Percentiles rank a stretch among this genome's conserved stretches.
Evolutionary conservation across 192 early-diverging fungal species (phyloP).

Genomic region (Coemansia sp.): DNA sequence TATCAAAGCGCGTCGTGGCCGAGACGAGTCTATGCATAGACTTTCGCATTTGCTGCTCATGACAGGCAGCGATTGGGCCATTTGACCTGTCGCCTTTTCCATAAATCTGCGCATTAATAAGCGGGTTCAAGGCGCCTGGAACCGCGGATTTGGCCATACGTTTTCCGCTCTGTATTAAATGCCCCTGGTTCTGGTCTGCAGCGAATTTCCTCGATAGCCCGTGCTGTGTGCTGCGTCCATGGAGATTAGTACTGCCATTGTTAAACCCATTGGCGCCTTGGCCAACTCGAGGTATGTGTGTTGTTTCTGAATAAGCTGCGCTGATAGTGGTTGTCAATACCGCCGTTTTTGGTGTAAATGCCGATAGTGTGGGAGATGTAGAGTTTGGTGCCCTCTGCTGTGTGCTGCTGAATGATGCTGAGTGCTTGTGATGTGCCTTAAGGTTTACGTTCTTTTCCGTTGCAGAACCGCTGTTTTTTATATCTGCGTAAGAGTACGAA

Average conservation of each 20-base stretch:
- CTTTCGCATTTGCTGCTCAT: slow-evolving; percentile 45
- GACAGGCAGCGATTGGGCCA: slow-evolving; percentile 18
- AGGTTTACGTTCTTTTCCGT: not conserved
- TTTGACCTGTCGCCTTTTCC: not conserved
- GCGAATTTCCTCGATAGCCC: not conserved
- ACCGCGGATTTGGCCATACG: not conserved
- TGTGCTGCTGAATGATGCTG: not conserved
- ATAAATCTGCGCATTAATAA: slow-evolving; percentile 31
- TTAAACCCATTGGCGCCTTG: not conserved
- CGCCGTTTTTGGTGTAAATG: not conserved
- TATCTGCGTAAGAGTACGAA: slow-evolving; percentile 29
- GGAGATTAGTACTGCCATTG: not conserved
- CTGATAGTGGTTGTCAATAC: not conserved
- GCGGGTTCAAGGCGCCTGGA: slow-evolving; percentile 5
- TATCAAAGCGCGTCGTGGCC: slow-evolving; percentile 44
- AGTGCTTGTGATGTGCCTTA: not conserved
- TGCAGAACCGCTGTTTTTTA: not conserved
- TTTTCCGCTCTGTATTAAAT: not conserved
- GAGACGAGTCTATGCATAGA: slow-evolving; percentile 47
- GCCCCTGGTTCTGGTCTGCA: not conserved
- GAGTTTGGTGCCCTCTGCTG: not conserved
- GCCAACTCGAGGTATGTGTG: not conserved
- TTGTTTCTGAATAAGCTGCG: not conserved
- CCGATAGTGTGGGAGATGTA: not conserved
- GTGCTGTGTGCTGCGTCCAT: not conserved